Conservation (phyloP, 352 stramenopile species). For the Thalassiosira mediterranea region DNA sequence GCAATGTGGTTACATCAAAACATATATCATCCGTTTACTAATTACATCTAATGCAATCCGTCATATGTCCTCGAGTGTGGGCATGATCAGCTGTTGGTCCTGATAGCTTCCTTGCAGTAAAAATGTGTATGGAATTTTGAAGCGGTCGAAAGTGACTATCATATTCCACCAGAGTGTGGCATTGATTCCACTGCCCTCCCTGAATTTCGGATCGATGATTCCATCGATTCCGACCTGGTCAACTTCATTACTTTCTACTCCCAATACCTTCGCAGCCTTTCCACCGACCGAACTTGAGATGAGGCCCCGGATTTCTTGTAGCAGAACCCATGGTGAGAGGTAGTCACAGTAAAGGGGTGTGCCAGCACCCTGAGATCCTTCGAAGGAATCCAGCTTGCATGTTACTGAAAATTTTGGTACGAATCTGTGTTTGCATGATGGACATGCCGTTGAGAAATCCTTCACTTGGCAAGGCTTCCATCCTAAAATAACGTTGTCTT, state of each 20-base stretch:
- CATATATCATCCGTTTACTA: too few species aligned
- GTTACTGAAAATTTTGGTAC: conserved; percentile 82
- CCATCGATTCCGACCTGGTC: conserved; percentile 46
- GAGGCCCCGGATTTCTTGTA: conserved; percentile 78
- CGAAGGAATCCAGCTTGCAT: conserved; percentile 59
- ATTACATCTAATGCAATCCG: too few species aligned
- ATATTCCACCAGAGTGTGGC: conserved; percentile 84
- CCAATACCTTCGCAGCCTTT: conserved; percentile 39
- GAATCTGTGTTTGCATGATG: conserved; percentile 79
- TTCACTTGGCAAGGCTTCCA: conserved; percentile 76
- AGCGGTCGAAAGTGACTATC: conserved; percentile 72
- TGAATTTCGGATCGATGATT: conserved; percentile 74
- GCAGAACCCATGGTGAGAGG: conserved; percentile 84
- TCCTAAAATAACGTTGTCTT: conserved; percentile 75
- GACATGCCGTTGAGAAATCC: conserved; percentile 81
- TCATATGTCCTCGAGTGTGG: background rate
- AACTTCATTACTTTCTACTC: conserved; percentile 4
- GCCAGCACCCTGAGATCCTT: conserved; percentile 71
- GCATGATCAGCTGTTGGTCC: conserved; percentile 21
- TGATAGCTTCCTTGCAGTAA: conserved; percentile 77
- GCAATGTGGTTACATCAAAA: too few species aligned
- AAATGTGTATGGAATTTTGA: conserved; percentile 78
- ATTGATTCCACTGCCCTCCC: conserved; percentile 65
- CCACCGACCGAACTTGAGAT: conserved; percentile 36
- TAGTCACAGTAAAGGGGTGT: conserved; percentile 85